Evolutionary conservation across 352 stramenopile species (phyloP).

Genomic region (Globisporangium canariense): DNA sequence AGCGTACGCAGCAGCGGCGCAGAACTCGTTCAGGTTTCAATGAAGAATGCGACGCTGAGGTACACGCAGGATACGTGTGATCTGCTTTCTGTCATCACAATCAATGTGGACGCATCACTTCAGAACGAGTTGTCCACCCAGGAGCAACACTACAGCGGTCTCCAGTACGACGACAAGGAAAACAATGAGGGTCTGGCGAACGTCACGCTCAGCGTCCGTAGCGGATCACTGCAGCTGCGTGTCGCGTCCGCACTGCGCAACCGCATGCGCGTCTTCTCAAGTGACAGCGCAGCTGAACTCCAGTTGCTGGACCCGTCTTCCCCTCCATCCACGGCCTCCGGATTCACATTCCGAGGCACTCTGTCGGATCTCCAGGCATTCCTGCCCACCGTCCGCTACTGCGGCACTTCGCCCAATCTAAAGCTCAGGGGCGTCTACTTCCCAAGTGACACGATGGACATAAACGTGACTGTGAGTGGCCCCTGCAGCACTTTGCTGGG

Average conservation of each 20-base stretch:
- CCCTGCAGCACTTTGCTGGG: conserved; percentile 14
- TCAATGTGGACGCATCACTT: background rate
- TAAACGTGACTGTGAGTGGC: conserved; percentile 6
- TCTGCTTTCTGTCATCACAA: background rate
- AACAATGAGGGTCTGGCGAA: background rate
- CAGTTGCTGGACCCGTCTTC: background rate
- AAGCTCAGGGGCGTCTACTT: background rate
- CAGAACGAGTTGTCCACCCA: background rate
- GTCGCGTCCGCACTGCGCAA: conserved; percentile 2
- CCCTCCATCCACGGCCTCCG: background rate
- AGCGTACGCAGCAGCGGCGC: background rate
- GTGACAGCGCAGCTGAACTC: background rate
- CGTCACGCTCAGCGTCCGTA: background rate
- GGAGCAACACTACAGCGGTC: background rate
- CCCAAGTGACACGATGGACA: conserved; percentile 10
- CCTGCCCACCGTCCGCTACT: conserved; percentile 24
- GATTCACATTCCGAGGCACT: conserved; percentile 17
- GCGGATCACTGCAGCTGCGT: conserved; percentile 10
- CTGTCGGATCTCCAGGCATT: conserved; percentile 22
- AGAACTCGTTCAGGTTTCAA: conserved; percentile 1
- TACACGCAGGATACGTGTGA: background rate
- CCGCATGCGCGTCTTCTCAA: conserved; percentile 8
- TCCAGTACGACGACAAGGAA: background rate
- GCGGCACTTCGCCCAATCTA: conserved; percentile 14
- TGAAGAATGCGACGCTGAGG: background rate